Conservation (phyloP, 2,329 filamentous ascomycete genomes). For the Monosporascus sp. region DNA sequence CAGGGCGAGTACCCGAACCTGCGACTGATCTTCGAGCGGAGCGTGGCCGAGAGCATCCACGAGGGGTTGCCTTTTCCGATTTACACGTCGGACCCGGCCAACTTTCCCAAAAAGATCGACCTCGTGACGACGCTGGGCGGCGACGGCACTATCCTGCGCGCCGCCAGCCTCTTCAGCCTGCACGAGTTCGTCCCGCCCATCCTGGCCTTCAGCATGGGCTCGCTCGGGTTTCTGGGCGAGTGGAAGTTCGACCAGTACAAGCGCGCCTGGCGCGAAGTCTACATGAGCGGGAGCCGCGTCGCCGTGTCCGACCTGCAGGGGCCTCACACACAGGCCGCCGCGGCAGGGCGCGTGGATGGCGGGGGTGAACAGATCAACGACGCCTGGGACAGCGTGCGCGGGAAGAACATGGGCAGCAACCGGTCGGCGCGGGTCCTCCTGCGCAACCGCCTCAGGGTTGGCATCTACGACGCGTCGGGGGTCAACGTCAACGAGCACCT, state of each 20-base stretch:
- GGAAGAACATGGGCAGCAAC: conserved; percentile 73
- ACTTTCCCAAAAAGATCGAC: conserved; percentile 76
- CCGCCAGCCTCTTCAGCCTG: conserved; percentile 80
- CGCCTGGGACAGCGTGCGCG: conserved; percentile 68
- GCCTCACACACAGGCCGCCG: conserved; percentile 34
- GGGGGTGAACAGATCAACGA: conserved; percentile 17
- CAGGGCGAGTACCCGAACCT: conserved; percentile 73
- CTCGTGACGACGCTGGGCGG: conserved; percentile 86
- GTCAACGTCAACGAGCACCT: conserved; percentile 51
- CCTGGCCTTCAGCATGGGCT: conserved; percentile 94
- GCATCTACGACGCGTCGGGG: conserved; percentile 69
- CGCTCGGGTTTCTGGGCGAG: conserved; percentile 88
- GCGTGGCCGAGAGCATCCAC: conserved; percentile 68
- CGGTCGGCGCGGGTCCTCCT: conserved; percentile 77
- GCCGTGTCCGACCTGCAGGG: conserved; percentile 38
- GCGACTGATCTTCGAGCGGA: conserved; percentile 76
- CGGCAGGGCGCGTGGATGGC: conserved; percentile 20
- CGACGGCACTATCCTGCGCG: conserved; percentile 84
- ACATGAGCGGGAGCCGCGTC: conserved; percentile 65
- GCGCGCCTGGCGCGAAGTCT: conserved; percentile 84
- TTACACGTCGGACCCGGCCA: conserved; percentile 49
- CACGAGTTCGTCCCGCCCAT: conserved; percentile 80
- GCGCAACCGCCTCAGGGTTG: conserved; percentile 80
- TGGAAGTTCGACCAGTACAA: conserved; percentile 96
- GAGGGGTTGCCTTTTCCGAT: conserved; percentile 67